Conservation (phyloP, 768 basidiomycete genomes). For the Symmetrospora coprosmae region DNA sequence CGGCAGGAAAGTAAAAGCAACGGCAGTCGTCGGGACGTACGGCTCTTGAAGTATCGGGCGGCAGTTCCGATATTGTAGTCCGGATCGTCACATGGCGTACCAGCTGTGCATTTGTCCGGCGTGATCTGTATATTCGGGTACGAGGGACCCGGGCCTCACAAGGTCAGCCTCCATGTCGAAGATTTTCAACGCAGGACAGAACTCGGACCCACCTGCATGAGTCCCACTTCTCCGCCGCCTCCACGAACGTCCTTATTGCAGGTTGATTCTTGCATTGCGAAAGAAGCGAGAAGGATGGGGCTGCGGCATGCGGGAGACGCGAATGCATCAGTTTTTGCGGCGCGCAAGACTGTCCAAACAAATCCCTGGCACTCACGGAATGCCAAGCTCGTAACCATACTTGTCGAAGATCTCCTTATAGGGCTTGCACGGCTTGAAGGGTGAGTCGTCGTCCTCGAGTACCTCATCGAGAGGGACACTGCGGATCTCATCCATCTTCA, state of each 20-base stretch:
- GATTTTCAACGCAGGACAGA: too few species aligned
- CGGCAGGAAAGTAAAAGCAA: too few species aligned
- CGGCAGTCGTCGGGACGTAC: too few species aligned
- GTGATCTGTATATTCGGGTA: constrained; percentile 34
- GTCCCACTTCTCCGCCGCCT: too few species aligned
- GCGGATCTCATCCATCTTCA: constrained; percentile 44
- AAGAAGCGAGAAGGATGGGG: constrained; percentile 62
- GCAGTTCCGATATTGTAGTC: constrained; percentile 25
- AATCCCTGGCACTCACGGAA: too few species aligned
- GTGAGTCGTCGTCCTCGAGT: constrained; percentile 40
- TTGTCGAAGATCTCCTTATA: constrained; percentile 48
- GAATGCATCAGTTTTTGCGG: too few species aligned
- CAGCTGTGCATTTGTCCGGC: constrained; percentile 28
- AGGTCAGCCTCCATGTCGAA: too few species aligned
- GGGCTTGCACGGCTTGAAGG: constrained; percentile 48
- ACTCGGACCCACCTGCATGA: too few species aligned
- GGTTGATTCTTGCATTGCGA: constrained; percentile 74
- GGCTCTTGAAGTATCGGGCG: constrained; percentile 14
- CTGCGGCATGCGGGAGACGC: too few species aligned
- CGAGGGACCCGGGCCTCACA: too few species aligned
- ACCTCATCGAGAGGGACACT: constrained; percentile 41
- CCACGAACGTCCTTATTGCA: constrained; percentile 45
- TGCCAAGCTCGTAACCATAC: constrained; percentile 42
- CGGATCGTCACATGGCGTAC: constrained; percentile 27
- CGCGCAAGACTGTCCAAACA: too few species aligned